These are phyloP conservation scores for Penicillium sp. DNA, from an alignment of 2,329 filamentous ascomycete species.

Conservation along the genomic window DNA sequence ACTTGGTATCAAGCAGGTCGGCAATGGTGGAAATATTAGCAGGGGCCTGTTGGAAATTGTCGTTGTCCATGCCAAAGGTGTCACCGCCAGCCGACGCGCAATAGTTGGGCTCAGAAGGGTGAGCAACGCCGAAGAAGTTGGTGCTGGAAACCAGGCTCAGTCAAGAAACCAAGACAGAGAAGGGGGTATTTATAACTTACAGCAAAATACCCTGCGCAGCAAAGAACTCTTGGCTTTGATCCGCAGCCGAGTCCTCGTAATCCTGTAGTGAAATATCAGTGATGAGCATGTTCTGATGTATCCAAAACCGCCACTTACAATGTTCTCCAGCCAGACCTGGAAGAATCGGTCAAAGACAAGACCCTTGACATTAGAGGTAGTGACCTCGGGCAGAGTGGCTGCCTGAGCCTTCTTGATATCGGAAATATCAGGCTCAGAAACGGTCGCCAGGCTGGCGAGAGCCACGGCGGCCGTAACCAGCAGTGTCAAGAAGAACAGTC, in stretches of 20 bases:
- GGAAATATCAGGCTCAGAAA: conserved; percentile 24
- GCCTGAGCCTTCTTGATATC: conserved; percentile 42
- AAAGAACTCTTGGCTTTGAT: conserved; percentile 44
- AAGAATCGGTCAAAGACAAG: conserved; percentile 71
- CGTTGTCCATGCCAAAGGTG: conserved; percentile 71
- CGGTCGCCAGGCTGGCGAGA: conserved; percentile 26
- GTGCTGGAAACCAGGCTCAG: conserved; percentile 25
- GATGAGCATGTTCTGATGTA: neutral
- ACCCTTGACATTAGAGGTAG: conserved; percentile 65
- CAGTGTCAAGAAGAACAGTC: conserved; percentile 35
- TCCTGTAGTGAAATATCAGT: conserved; percentile 32
- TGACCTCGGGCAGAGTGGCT: conserved; percentile 61
- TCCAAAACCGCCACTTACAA: conserved; percentile 41
- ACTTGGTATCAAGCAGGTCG: conserved; percentile 66
- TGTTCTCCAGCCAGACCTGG: conserved; percentile 78
- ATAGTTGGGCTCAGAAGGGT: conserved; percentile 77
- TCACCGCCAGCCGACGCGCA: conserved; percentile 67
- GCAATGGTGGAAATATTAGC: conserved; percentile 65
- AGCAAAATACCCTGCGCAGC: conserved; percentile 59
- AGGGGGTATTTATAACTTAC: conserved; percentile 4
- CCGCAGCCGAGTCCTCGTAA: conserved; percentile 63
- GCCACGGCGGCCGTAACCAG: conserved; percentile 24
- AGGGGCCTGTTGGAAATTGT: conserved; percentile 61
- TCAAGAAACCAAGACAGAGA: neutral
- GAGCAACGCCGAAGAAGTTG: conserved; percentile 64